Evolutionary conservation across 257 asterid genomes (phyloP).

Genomic region (Orobanche coerulescens): DNA sequence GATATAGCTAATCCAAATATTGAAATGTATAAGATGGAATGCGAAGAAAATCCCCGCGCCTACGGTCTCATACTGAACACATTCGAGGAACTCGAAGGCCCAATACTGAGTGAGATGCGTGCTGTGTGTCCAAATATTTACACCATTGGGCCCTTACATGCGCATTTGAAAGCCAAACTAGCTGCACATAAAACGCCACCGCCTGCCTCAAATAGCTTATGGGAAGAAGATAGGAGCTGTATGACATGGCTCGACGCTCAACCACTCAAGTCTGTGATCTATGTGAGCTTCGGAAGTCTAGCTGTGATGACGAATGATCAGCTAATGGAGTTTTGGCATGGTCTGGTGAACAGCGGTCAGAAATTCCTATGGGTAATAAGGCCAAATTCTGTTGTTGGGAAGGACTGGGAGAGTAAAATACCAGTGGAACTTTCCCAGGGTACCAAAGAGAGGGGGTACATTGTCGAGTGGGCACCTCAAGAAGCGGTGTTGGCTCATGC

Average conservation of each 20-base stretch:
- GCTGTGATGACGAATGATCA: constrained; percentile 34
- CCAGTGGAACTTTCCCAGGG: constrained; percentile 27
- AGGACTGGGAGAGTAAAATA: neutral
- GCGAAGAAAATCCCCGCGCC: constrained; percentile 33
- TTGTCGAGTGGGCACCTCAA: constrained; percentile 63
- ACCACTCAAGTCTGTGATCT: constrained; percentile 47
- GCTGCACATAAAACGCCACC: constrained; percentile 18
- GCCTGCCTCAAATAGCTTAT: constrained; percentile 34
- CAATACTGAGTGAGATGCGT: constrained; percentile 38
- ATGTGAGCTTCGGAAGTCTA: constrained; percentile 57
- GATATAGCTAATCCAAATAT: constrained; percentile 25
- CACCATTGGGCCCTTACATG: constrained; percentile 65
- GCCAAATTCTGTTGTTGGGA: constrained; percentile 29
- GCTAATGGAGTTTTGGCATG: constrained; percentile 49
- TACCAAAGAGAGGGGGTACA: constrained; percentile 37
- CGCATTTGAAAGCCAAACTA: constrained; percentile 39
- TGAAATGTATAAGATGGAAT: constrained; percentile 26
- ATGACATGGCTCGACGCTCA: constrained; percentile 55
- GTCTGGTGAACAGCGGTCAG: constrained; percentile 48
- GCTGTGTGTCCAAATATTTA: constrained; percentile 46
- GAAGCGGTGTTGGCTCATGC: constrained; percentile 51
- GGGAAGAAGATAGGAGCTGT: constrained; percentile 43
- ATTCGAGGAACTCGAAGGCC: constrained; percentile 61
- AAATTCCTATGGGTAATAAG: constrained; percentile 55
- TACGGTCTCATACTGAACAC: constrained; percentile 59